Base-by-base conservation (phyloP, 768 basidiomycete genomes). In the Cystofilobasidium ferigula region DNA sequence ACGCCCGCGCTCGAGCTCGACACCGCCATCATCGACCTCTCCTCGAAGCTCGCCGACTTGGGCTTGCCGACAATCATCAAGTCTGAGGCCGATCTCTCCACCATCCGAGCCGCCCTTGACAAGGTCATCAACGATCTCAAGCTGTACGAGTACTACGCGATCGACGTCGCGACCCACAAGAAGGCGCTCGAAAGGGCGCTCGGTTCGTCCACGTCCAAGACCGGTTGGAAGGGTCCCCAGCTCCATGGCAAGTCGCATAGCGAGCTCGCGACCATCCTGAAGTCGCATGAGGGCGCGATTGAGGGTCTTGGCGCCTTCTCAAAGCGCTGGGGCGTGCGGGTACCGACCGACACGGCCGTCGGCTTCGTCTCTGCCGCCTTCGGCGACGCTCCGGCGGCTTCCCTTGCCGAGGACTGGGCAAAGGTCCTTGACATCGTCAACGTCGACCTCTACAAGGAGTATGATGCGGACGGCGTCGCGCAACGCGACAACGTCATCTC, bases 81-180 rank as follows among this genome's bases (percentile, higher is more conserved):
- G 10, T 86, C 84, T 0, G 77, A 83, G 57, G 71, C 77, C 47
- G 94, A 99, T 73, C 76, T 99, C 63, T 80, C 85, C 61, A 72
- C 73, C 3, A 79, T 99, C 67, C 79, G 87, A 53, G 71, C 74
- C 24, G 86, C 85, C 28, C 84, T 98, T 69, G 74, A 81, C 47
- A 75, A 80, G 13, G 79, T 81, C 32, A 71, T 91, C 69, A 82
- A 86, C 66, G 38, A 62, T 18, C 83, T 86, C 59, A 80, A 88
- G 30, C 76, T 98, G 26, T 99, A 90, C 89, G 87, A 98, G 72
- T 99, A 86, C 78, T 99, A 98, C 74, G 87, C 93, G 24, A 79
- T 98, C 58, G 86, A 97, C 72, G 80, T 84, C 14, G 77, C 78
- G 43, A 76, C 79, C 30, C 88, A 93, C 75, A 83, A 81, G 69